These are phyloP conservation scores for Phytomonas francai DNA, from an alignment of 208 protist species.

Conservation along the genomic window DNA sequence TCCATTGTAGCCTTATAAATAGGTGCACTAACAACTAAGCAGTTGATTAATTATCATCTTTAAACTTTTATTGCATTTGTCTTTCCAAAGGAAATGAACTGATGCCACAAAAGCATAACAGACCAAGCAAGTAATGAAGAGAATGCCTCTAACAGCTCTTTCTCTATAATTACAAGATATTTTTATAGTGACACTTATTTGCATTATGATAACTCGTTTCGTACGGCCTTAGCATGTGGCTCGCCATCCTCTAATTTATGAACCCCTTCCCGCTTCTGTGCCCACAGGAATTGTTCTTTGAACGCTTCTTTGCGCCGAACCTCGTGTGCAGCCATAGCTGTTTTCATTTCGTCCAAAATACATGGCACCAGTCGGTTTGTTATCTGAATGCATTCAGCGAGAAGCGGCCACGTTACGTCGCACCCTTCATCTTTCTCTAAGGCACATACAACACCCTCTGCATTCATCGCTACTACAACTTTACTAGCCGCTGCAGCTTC, in stretches of 20 bases:
- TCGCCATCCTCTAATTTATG: constrained; percentile 16
- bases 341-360: constrained; percentile 45
- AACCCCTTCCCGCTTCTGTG: constrained; percentile 66
- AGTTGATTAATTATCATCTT: constrained; percentile 1
- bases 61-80: neutral
- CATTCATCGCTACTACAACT: constrained; percentile 71
- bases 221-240: constrained; percentile 5
- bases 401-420: constrained; percentile 32
- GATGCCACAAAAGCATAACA: neutral
- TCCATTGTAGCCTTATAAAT: neutral
- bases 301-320: constrained; percentile 38
- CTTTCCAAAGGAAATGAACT: neutral
- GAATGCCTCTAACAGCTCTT: neutral
- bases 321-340: constrained; percentile 62
- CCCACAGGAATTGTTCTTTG: constrained; percentile 78
- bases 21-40: neutral
- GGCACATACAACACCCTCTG: constrained; percentile 74
- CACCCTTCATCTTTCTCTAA: constrained; percentile 70
- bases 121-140: neutral
- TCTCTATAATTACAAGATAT: neutral
- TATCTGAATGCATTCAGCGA: constrained; percentile 45
- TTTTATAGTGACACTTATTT: neutral
- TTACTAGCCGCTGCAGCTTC: constrained; percentile 48
- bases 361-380: constrained; percentile 32
- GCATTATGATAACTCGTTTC: constrained; percentile 1